Conservation (phyloP, 2,329 filamentous ascomycete species). For the Fusarium sp. region DNA sequence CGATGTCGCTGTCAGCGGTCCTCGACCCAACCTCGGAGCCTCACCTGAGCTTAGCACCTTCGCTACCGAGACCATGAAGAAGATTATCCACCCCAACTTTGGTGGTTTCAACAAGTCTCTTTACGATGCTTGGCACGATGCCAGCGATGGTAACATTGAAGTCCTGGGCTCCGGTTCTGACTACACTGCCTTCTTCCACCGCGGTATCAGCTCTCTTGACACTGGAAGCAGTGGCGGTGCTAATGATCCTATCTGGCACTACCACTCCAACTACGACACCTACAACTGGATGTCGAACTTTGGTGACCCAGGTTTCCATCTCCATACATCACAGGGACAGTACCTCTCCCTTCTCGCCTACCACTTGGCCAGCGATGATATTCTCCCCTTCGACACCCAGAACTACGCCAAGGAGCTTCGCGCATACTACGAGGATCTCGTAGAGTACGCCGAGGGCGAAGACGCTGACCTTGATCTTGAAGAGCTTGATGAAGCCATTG, state of each 20-base stretch:
- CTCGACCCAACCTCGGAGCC: slow-evolving; percentile 65
- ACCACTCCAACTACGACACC: slow-evolving; percentile 86
- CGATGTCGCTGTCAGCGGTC: slow-evolving; percentile 73
- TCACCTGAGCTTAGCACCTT: slow-evolving; percentile 76
- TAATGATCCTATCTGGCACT: slow-evolving; percentile 73
- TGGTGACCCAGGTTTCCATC: slow-evolving; percentile 74
- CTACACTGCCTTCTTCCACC: slow-evolving; percentile 74
- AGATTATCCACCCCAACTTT: slow-evolving; percentile 69
- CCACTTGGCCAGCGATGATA: slow-evolving; percentile 52
- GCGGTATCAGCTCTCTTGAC: slow-evolving; percentile 62
- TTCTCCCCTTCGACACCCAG: slow-evolving; percentile 55
- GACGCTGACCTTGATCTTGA: slow-evolving; percentile 52
- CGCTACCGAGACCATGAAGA: slow-evolving; percentile 69
- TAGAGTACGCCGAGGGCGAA: slow-evolving; percentile 48
- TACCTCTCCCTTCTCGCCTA: slow-evolving; percentile 55
- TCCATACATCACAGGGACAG: slow-evolving; percentile 68
- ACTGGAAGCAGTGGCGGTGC: slow-evolving; percentile 61
- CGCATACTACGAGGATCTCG: slow-evolving; percentile 53
- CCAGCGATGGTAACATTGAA: slow-evolving; percentile 52
- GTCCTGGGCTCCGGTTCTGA: slow-evolving; percentile 75
- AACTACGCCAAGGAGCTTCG: slow-evolving; percentile 56
- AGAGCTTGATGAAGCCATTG: slow-evolving; percentile 53
- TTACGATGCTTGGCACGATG: slow-evolving; percentile 56
- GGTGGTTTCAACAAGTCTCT: slow-evolving; percentile 59
- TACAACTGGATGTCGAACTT: slow-evolving; percentile 86